A percentile compares a stretch with the other conserved stretches of the same genome.
Evolutionary conservation across 2,329 filamentous ascomycete species (phyloP).

Genomic region (Claviceps cyperi): DNA sequence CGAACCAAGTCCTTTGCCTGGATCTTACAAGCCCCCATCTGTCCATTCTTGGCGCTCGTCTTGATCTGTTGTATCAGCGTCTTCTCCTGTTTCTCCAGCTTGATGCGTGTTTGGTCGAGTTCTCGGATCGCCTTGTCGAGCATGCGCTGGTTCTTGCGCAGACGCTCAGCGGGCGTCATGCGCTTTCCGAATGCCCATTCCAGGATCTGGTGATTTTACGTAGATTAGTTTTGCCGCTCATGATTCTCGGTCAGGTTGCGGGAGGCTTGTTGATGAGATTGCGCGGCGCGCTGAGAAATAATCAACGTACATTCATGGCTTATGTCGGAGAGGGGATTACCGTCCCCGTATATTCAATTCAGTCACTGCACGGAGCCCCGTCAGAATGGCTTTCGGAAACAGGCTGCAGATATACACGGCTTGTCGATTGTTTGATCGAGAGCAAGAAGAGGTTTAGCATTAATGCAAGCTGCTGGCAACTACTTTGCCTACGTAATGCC

Average conservation of each 20-base stretch:
- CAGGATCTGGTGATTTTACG: conserved; percentile 50
- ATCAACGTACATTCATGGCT: conserved; percentile 42
- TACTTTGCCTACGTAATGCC: not conserved
- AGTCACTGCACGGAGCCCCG: not conserved
- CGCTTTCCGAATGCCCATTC: conserved; percentile 99
- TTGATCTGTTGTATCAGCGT: conserved; percentile 93
- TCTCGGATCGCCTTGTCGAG: conserved; percentile 96
- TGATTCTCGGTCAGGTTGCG: not conserved
- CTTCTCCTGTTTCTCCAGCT: conserved; percentile 98
- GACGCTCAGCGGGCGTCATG: conserved; percentile 87
- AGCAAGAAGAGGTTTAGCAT: conserved; percentile 1
- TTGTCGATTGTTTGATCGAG: conserved; percentile 2
- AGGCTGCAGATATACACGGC: not conserved
- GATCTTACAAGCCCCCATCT: conserved; percentile 97
- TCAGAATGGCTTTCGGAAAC: not conserved
- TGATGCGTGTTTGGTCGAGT: conserved; percentile 84
- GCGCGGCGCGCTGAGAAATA: not conserved
- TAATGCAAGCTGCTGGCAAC: not conserved
- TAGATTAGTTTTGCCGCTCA: conserved; percentile 2
- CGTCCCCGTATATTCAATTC: not conserved
- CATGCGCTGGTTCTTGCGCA: conserved; percentile 88
- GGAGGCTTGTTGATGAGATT: not conserved
- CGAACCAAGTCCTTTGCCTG: conserved; percentile 94
- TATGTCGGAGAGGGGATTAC: not conserved
- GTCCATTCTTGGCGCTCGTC: conserved; percentile 93